A percentile compares a stretch with the other conserved stretches of the same genome.
Evolutionary conservation across 306 rosid species (phyloP).

Genomic region (Lotus japonicus): DNA sequence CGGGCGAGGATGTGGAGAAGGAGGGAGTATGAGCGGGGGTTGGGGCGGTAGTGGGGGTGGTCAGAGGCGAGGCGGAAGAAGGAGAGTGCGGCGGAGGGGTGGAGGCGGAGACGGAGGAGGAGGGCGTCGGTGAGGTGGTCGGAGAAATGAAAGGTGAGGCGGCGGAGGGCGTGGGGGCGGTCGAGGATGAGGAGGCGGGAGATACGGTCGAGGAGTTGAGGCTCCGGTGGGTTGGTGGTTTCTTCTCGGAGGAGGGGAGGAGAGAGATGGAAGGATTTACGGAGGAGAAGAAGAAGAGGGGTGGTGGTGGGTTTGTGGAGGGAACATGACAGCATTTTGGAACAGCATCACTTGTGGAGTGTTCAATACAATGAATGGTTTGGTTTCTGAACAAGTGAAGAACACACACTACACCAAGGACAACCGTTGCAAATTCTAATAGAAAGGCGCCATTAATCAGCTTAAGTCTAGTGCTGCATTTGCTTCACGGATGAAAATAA

Average conservation of each 20-base stretch:
- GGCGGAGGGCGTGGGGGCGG: slow-evolving; percentile 45
- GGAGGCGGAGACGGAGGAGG: slow-evolving; percentile 58
- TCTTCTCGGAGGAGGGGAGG: slow-evolving; percentile 51
- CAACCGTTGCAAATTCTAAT: no score
- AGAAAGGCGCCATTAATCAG: no score
- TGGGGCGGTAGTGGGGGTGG: slow-evolving; percentile 57
- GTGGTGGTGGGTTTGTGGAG: neutral
- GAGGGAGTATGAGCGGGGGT: slow-evolving; percentile 46
- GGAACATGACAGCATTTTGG: neutral
- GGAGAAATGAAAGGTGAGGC: slow-evolving; percentile 47
- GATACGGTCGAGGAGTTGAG: slow-evolving; percentile 50
- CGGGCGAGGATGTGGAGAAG: slow-evolving; percentile 64
- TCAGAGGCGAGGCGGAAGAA: slow-evolving; percentile 53
- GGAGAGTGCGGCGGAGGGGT: slow-evolving; percentile 50
- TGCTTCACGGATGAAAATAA: no score
- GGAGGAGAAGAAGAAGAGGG: neutral
- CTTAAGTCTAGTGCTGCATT: no score
- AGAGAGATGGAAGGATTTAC: slow-evolving; percentile 37
- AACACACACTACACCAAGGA: no score
- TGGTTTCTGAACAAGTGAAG: no score
- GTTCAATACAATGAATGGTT: no score
- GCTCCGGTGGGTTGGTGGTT: slow-evolving; percentile 35
- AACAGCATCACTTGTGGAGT: neutral
- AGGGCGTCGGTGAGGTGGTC: slow-evolving; percentile 62
- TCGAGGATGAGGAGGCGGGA: slow-evolving; percentile 60